A percentile compares a stretch with the other conserved stretches of the same genome.
These are phyloP conservation scores for Piper betle DNA, from an alignment of 164 flowering plant species.

Conservation along the genomic window DNA sequence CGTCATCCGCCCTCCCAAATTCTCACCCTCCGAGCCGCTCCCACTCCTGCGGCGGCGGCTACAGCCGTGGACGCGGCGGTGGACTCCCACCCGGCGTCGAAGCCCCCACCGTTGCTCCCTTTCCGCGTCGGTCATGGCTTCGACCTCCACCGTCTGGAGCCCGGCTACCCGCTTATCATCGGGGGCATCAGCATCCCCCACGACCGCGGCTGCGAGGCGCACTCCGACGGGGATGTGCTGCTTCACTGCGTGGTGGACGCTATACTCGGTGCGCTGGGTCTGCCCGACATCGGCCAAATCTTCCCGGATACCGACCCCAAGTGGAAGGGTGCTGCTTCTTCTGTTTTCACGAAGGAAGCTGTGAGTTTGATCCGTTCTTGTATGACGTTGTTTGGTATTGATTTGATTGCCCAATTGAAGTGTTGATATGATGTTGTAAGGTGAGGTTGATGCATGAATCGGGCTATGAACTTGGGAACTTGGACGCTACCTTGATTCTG, in stretches of 20 bases:
- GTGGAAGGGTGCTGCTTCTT: slow-evolving; percentile 90
- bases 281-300: slow-evolving; percentile 96
- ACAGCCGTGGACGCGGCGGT: slow-evolving; percentile 16
- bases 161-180: slow-evolving; percentile 86
- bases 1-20: neutral
- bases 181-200: slow-evolving; percentile 89
- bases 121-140: slow-evolving; percentile 94
- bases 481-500: slow-evolving; percentile 87
- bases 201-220: slow-evolving; percentile 95
- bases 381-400: neutral
- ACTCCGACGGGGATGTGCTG: slow-evolving; percentile 97
- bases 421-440: slow-evolving; percentile 20
- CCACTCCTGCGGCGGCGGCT: slow-evolving; percentile 15
- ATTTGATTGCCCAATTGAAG: neutral
- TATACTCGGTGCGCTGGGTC: slow-evolving; percentile 91
- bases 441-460: slow-evolving; percentile 93
- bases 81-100: neutral
- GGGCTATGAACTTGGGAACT: slow-evolving; percentile 85
- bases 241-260: slow-evolving; percentile 99
- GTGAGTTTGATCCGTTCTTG: slow-evolving; percentile 37
- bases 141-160: slow-evolving; percentile 90
- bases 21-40: neutral
- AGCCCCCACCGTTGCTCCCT: slow-evolving; percentile 39
- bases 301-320: slow-evolving; percentile 94
- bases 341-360: slow-evolving; percentile 87